Percentiles rank a stretch among this genome's conserved stretches.
phyloP scores from a whole-genome alignment of 164 flowering plant genomes.

The Paratinospora sagittata region DNA sequence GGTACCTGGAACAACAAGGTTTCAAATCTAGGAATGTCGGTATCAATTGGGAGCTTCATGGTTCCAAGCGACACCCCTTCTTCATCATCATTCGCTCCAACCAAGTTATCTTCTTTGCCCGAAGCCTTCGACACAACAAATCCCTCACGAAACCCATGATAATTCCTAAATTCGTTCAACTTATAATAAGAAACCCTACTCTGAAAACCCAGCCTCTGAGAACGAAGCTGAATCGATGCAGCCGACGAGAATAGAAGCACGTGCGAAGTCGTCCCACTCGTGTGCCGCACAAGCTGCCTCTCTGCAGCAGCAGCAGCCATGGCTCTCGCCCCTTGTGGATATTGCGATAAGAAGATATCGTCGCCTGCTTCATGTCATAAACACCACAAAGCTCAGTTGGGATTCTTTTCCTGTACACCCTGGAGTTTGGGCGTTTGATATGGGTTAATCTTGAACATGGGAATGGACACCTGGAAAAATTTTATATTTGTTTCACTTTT shows the following conservation, averaged over 20 bases:
- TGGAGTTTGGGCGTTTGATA: too few species aligned
- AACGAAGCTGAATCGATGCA: not conserved
- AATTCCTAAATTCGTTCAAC: not conserved
- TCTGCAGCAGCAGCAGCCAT: conserved; percentile 20
- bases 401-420: not conserved
- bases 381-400: not conserved
- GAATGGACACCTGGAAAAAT: too few species aligned
- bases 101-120: conserved; percentile 13
- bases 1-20: conserved; percentile 66
- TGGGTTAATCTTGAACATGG: too few species aligned
- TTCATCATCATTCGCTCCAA: conserved; percentile 28
- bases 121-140: conserved; percentile 28
- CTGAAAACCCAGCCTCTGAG: conserved; percentile 2
- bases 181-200: not conserved
- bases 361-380: too few species aligned
- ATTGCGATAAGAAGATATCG: not conserved
- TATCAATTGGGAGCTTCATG: conserved; percentile 57
- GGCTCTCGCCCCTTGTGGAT: not conserved
- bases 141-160: conserved; percentile 6
- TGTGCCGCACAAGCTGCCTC: conserved; percentile 13
- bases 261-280: not conserved
- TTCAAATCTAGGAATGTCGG: conserved; percentile 58
- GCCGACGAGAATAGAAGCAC: conserved; percentile 3
- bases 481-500: too few species aligned
- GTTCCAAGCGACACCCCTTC: conserved; percentile 78